Evolutionary conservation across 192 early-diverging fungal genomes (phyloP).

Genomic region (Coemansia sp.): DNA sequence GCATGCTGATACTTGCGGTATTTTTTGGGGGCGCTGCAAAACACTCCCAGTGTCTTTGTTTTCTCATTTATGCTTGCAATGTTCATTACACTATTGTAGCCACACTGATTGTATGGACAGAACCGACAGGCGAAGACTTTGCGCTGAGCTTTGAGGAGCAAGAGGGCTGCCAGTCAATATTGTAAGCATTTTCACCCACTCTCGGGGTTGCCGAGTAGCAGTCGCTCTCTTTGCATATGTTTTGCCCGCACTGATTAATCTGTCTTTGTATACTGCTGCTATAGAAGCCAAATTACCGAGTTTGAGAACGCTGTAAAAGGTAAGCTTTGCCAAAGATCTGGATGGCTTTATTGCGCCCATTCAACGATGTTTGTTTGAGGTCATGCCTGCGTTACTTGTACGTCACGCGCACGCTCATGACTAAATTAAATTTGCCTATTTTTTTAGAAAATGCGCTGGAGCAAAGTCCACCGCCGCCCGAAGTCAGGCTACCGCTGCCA

Average conservation of each 20-base stretch:
- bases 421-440: background rate
- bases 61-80: conserved; percentile 1
- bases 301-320: conserved; percentile 53
- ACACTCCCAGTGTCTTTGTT: background rate
- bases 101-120: conserved; percentile 91
- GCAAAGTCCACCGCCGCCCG: conserved; percentile 2
- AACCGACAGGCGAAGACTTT: conserved; percentile 66
- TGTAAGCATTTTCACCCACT: conserved; percentile 53
- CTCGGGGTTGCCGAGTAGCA: conserved; percentile 1
- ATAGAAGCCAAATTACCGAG: conserved; percentile 51
- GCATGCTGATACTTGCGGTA: background rate
- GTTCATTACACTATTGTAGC: conserved; percentile 55
- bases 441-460: conserved; percentile 26
- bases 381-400: conserved; percentile 1
- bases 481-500: conserved; percentile 62
- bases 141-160: conserved; percentile 93
- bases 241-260: background rate
- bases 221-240: background rate
- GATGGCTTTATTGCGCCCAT: background rate
- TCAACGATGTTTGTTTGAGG: conserved; percentile 1
- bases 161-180: conserved; percentile 80
- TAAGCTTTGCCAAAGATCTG: conserved; percentile 19
- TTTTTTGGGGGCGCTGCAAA: background rate
- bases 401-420: conserved; percentile 7
- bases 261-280: background rate